Evolutionary conservation across 2,329 filamentous ascomycete species (phyloP).

Genomic region (Aspergillus brasiliensis): DNA sequence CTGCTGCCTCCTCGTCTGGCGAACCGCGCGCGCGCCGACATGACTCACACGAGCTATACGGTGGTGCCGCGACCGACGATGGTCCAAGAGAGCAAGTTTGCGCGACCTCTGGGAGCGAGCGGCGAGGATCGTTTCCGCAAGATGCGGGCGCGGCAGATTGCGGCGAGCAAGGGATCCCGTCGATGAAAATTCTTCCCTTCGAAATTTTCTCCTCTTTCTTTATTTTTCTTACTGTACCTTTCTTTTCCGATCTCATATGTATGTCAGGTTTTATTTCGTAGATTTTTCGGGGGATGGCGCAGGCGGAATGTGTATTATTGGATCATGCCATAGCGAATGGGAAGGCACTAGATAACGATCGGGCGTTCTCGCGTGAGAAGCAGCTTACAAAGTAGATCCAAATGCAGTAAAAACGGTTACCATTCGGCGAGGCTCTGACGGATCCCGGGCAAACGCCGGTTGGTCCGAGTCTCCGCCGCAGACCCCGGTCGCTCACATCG

Average conservation of each 20-base stretch:
- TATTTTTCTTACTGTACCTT: conserved; percentile 10
- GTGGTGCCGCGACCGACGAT: conserved; percentile 63
- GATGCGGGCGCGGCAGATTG: conserved; percentile 52
- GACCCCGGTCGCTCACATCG: neutral
- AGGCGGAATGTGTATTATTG: neutral
- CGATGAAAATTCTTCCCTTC: conserved; percentile 25
- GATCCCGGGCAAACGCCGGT: conserved; percentile 12
- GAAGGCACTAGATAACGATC: neutral
- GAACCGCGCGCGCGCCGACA: conserved; percentile 62
- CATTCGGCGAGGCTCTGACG: too few relatives aligned
- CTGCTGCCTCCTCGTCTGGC: conserved; percentile 56
- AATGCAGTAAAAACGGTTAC: neutral
- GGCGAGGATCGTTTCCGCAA: conserved; percentile 52
- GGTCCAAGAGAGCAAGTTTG: conserved; percentile 48
- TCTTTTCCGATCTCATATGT: conserved; percentile 2
- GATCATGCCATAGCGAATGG: conserved; percentile 5
- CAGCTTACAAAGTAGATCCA: neutral
- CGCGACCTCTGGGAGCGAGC: conserved; percentile 49
- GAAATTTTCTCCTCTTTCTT: conserved; percentile 4
- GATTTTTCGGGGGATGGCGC: neutral
- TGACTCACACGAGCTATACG: conserved; percentile 62
- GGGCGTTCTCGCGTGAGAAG: conserved; percentile 3
- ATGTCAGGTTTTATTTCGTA: neutral
- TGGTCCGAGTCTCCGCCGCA: conserved; percentile 2
- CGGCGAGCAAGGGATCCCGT: conserved; percentile 43